Percentiles rank a stretch among this genome's conserved stretches.
Conservation (phyloP, 257 asterid genomes). For the Solanum clarkiae region DNA sequence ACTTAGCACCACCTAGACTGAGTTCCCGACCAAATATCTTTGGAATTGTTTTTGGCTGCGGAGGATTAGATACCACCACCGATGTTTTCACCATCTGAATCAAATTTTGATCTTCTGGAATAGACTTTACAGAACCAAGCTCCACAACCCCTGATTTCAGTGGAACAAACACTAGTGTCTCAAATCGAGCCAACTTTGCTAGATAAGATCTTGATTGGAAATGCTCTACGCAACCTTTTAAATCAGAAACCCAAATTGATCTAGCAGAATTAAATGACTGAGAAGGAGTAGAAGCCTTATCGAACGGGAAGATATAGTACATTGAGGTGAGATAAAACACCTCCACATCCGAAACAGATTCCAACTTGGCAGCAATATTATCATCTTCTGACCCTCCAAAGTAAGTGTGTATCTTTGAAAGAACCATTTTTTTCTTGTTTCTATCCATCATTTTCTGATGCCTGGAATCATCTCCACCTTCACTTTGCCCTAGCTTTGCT, state of each 20-base stretch:
- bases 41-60: slow-evolving; percentile 37
- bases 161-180: slow-evolving; percentile 59
- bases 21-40: slow-evolving; percentile 73
- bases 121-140: slow-evolving; percentile 53
- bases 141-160: slow-evolving; percentile 83
- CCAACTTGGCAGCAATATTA: slow-evolving; percentile 53
- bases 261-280: slow-evolving; percentile 88
- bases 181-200: slow-evolving; percentile 47
- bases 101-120: slow-evolving; percentile 46
- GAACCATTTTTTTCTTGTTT: slow-evolving; percentile 47
- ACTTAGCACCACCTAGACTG: slow-evolving; percentile 49
- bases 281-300: slow-evolving; percentile 84
- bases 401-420: slow-evolving; percentile 59
- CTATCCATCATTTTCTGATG: slow-evolving; percentile 11
- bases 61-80: slow-evolving; percentile 30
- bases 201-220: slow-evolving; percentile 68
- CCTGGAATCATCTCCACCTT: slow-evolving; percentile 4
- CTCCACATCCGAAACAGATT: slow-evolving; percentile 54
- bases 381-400: slow-evolving; percentile 72
- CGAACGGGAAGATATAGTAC: slow-evolving; percentile 85
- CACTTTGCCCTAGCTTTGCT: slow-evolving; percentile 25
- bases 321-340: slow-evolving; percentile 80
- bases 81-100: slow-evolving; percentile 48
- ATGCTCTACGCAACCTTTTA: slow-evolving; percentile 38
- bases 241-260: slow-evolving; percentile 65